Evolutionary conservation across 768 basidiomycete genomes (phyloP), one percentile per base, ranked within the genome.

Genomic region (Kwoniella sp.): DNA sequence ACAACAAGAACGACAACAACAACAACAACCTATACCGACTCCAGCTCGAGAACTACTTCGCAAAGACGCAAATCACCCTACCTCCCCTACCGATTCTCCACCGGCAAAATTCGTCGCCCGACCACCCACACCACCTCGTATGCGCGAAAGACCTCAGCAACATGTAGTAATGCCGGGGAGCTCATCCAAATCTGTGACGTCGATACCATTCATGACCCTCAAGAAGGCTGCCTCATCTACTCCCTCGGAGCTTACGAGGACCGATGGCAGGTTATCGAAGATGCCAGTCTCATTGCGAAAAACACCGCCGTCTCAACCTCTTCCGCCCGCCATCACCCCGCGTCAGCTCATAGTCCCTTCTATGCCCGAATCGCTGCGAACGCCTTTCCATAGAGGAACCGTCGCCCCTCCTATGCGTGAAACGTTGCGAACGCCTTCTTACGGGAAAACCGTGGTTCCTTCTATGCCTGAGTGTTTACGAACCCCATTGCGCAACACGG

Each of bases 111-210:
- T 67, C 19, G 24, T 66, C 19, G 52, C 63, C 7, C 55, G 63
- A 52, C 68, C 68, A 29, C 68, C 68, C 10, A 69, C 68, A 29
- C 68, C 68, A 22, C 68, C 68, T 33, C 53, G 68, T 33, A 59
- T 55, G 56, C 47, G 58, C 19, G 64, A 59, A 27, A 26, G 54
- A 3, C 46, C 52, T 53, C 9, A 7, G 5, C 48, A 3, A 24
- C 19, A 30, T 12, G 5, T 13, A 40, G 6, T 8, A 24, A n/a
- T n/a, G n/a, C n/a, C n/a, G n/a, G 3, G 17, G 17, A 47, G 10
- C 24, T 17, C 40, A 44, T 44, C 17, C 17, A 48, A 13, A 21
- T 15, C 17, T 17, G n/a, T 29, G 13, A 10, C 58, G 19, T 10
- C 24, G 0, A 21, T 49, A 6, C 37, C 44, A 4, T 44, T 44